Evolutionary conservation across 2,329 filamentous ascomycete genomes (phyloP), one percentile per base, ranked within the genome.

Genomic region (Penicillium janthinellum): DNA sequence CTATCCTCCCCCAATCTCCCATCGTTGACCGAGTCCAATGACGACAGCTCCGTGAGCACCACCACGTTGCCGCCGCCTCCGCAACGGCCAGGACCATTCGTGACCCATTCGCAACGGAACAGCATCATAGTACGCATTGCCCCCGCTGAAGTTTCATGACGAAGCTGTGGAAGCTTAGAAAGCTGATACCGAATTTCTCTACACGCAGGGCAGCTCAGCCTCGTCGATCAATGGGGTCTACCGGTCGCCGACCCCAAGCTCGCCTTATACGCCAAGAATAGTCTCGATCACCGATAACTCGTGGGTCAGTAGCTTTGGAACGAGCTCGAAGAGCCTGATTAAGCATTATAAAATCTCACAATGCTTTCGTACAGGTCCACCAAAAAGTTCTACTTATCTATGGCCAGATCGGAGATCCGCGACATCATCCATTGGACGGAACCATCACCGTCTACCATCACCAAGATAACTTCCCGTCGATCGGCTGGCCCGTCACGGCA

Each of bases 381-480:
- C 92, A 97, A 80, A 97, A 96, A 74, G 85, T 96, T 8, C 82
- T 97, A 20, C 84, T 95, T 25, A 83, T 97, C 49, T 87, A 89
- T 69, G 94, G 94, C 53, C 88, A 90, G 51, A 89, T 96, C 66
- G 92, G 90, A 59, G 91, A 96, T 64, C 81, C 87, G 5, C 79
- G 82, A 37, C 83, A 87, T 54, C 85, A 86, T 71, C 81, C 86
- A 54, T 77, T 96, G 61, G 92, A 96, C 71, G 95, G 95, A 65
- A 89, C 80, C 34, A 71, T 98, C 53, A 92, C 88, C 2, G 85
- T 97, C 62, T 89, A 84, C 70, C 90, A 95, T 70, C 85, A 92
- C 67, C 90, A 96, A 75, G 92, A 96, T 74, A 87, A 81, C 62
- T 96, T 97, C 73, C 93, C 94, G 6, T 81, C 90, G 0, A 90